Evolutionary conservation across 441 rosid genomes (phyloP).

Genomic region (Populus hybrid): DNA sequence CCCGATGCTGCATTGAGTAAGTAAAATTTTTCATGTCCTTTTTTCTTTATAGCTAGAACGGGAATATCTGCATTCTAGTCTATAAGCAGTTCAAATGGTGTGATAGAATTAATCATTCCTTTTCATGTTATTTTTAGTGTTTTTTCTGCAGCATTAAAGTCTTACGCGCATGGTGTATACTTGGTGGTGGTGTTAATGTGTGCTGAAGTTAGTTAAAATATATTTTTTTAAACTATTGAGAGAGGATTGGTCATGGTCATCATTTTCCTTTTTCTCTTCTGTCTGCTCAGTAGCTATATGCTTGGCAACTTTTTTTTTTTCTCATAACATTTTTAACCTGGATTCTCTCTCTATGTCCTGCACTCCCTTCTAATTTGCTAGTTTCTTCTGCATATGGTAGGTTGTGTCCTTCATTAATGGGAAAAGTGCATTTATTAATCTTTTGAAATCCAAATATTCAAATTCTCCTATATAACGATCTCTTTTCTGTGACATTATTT

Average conservation of each 20-base stretch:
- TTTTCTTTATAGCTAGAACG: not conserved
- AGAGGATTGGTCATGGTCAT: too few relatives aligned
- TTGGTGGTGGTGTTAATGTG: not conserved
- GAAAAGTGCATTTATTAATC: not conserved
- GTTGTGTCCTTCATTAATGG: not conserved
- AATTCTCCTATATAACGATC: too few relatives aligned
- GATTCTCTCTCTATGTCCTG: not conserved
- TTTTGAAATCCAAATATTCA: not conserved
- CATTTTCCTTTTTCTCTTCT: too few relatives aligned
- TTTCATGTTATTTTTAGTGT: not conserved
- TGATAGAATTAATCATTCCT: not conserved
- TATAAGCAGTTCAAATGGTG: not conserved
- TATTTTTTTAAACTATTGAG: too few relatives aligned
- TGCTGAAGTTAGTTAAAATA: too few relatives aligned
- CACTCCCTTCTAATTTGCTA: not conserved
- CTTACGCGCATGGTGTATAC: not conserved
- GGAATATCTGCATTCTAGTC: not conserved
- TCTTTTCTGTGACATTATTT: not conserved
- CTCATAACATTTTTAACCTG: not conserved
- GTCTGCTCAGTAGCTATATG: too few relatives aligned
- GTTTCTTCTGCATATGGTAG: not conserved
- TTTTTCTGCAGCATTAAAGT: not conserved
- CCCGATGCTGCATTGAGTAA: slow-evolving; percentile 80
- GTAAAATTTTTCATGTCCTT: slow-evolving; percentile 19
- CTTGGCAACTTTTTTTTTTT: too few relatives aligned